Conservation (phyloP, 305 asterid species). For the Stenogyne calaminthoides region DNA sequence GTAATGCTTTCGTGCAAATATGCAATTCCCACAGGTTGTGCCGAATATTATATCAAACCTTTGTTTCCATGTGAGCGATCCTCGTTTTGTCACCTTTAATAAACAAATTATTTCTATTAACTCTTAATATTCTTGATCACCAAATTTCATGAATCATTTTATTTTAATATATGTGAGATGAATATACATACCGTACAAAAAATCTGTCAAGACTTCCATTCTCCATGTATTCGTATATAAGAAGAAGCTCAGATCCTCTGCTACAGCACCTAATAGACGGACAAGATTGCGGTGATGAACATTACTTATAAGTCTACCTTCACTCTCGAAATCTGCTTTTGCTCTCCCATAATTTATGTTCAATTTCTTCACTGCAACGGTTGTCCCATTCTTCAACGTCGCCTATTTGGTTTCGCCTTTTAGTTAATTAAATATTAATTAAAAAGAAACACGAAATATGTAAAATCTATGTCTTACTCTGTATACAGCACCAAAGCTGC, state of each 20-base stretch:
- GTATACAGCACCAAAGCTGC: constrained; percentile 79
- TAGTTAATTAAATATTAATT: neutral
- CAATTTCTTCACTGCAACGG: constrained; percentile 78
- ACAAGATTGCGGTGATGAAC: constrained; percentile 89
- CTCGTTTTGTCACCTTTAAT: constrained; percentile 60
- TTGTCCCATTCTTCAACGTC: constrained; percentile 52
- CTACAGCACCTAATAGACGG: constrained; percentile 68
- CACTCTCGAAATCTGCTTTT: constrained; percentile 69
- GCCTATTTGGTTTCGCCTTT: constrained; percentile 42
- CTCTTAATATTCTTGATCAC: too few relatives aligned
- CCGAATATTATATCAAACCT: constrained; percentile 66
- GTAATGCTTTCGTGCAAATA: constrained; percentile 80
- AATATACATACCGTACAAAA: constrained; percentile 50
- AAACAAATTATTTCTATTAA: too few relatives aligned
- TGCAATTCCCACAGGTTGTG: constrained; percentile 70
- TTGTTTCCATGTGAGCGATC: constrained; percentile 69
- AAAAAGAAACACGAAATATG: neutral
- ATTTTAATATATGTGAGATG: neutral
- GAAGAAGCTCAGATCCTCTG: constrained; percentile 65
- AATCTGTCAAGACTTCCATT: constrained; percentile 78
- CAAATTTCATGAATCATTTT: too few relatives aligned
- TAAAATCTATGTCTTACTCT: constrained; percentile 42
- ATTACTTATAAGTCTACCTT: constrained; percentile 74
- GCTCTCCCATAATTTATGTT: constrained; percentile 52
- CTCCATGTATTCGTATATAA: constrained; percentile 76